Evolutionary conservation across 176 grass and related monocot genomes (phyloP).

Genomic region (Cenchrus fungigraminus): DNA sequence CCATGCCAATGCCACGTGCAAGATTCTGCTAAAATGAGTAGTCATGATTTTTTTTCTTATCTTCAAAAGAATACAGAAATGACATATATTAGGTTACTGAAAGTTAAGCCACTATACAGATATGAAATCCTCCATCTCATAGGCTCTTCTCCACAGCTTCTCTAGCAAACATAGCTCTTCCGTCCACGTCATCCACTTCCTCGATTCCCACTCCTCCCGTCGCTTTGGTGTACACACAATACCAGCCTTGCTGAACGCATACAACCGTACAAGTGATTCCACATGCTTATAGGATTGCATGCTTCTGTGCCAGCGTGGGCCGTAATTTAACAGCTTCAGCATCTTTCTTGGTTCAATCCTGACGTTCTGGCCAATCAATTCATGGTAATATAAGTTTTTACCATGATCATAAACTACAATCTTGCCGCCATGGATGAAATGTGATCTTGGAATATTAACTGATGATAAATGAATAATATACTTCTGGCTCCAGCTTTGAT

Average conservation of each 20-base stretch:
- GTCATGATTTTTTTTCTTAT: no score
- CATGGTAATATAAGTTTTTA: neutral
- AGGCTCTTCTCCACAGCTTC: neutral
- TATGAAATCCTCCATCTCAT: no score
- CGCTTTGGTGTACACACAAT: conserved; percentile 12
- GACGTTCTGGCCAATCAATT: neutral
- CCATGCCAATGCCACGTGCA: no score
- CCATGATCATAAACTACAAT: conserved; percentile 6
- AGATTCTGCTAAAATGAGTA: no score
- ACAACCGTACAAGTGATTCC: conserved; percentile 37
- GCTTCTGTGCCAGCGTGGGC: neutral
- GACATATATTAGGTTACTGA: no score
- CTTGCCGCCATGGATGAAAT: conserved; percentile 35
- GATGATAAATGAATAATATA: neutral
- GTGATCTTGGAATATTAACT: neutral
- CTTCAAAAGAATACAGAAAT: no score
- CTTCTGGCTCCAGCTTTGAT: conserved; percentile 35
- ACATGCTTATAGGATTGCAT: neutral
- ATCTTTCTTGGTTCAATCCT: neutral
- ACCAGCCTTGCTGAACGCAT: conserved; percentile 19
- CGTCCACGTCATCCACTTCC: conserved; percentile 24
- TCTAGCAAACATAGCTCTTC: neutral
- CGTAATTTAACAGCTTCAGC: conserved; percentile 15
- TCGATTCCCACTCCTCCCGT: conserved; percentile 17
- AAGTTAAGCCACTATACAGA: conserved; percentile 1